These are phyloP conservation scores for Zymoseptoria ardabiliae DNA, from an alignment of 2,329 filamentous ascomycete genomes.

Conservation along the genomic window DNA sequence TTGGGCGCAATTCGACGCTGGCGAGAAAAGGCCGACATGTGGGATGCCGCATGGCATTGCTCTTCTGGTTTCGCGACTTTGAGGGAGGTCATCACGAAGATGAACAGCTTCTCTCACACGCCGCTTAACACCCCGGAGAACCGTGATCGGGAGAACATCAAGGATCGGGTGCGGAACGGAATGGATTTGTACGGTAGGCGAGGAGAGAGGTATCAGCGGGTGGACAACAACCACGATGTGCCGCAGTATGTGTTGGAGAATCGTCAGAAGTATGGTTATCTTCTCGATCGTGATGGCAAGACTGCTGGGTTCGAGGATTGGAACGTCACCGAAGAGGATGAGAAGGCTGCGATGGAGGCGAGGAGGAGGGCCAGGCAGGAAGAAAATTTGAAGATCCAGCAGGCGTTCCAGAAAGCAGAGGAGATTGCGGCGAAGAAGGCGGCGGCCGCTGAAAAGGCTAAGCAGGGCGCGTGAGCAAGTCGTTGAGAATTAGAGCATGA, in stretches of 20 bases:
- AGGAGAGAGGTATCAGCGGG: conserved; percentile 41
- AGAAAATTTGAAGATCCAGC: not conserved
- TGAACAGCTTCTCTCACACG: conserved; percentile 50
- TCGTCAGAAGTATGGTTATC: conserved; percentile 29
- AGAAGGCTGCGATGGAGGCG: not conserved
- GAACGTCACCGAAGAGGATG: not conserved
- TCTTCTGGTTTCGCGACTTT: conserved; percentile 54
- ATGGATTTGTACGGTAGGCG: conserved; percentile 49
- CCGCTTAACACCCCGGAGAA: conserved; percentile 47
- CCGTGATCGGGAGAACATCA: conserved; percentile 43
- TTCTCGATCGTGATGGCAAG: conserved; percentile 35
- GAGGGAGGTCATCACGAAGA: conserved; percentile 48
- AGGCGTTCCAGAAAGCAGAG: not conserved
- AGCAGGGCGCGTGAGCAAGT: not conserved
- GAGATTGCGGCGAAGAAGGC: not conserved
- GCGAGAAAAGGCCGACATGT: conserved; percentile 39
- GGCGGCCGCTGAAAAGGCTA: not conserved
- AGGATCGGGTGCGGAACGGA: conserved; percentile 45
- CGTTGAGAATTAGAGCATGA: not conserved
- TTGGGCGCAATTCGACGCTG: conserved; percentile 12
- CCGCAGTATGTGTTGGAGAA: conserved; percentile 40
- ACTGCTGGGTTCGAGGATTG: not conserved
- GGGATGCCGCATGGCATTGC: conserved; percentile 55
- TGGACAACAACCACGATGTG: conserved; percentile 48
- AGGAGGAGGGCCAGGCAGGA: not conserved